These are phyloP conservation scores for Fusarium cicatricum DNA, from an alignment of 2,329 filamentous ascomycete species.

Conservation along the genomic window DNA sequence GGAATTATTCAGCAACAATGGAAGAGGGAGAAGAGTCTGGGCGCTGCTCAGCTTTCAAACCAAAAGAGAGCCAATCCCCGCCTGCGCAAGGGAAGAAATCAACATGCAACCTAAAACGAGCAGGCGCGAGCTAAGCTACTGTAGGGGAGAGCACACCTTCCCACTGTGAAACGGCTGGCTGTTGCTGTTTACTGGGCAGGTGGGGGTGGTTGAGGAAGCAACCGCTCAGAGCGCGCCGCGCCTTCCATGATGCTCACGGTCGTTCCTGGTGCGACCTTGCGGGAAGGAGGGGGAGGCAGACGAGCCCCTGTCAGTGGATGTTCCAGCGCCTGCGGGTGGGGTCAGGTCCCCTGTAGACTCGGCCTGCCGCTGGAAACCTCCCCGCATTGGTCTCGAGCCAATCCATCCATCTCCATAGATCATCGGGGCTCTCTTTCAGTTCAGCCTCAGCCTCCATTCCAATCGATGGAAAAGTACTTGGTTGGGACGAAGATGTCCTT, in stretches of 20 bases:
- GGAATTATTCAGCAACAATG: conserved; percentile 17
- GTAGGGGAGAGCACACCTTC: conserved; percentile 15
- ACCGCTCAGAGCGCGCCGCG: conserved; percentile 21
- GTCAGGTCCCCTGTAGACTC: not conserved
- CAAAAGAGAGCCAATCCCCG: conserved; percentile 29
- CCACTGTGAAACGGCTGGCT: conserved; percentile 22
- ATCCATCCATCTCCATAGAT: not conserved
- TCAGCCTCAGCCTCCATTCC: conserved; percentile 14
- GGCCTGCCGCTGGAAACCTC: conserved; percentile 14
- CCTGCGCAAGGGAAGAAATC: conserved; percentile 28
- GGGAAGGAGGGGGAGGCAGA: conserved; percentile 12
- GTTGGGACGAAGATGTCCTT: not conserved
- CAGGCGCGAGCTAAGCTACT: conserved; percentile 19
- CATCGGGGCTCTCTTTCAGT: conserved; percentile 11
- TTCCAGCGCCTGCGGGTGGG: not conserved
- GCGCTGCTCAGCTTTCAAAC: conserved; percentile 11
- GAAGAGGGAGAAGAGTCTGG: conserved; percentile 14
- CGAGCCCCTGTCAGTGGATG: conserved; percentile 11
- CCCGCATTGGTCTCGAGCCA: conserved; percentile 19
- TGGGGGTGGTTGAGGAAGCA: conserved; percentile 41
- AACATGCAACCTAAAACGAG: conserved; percentile 30
- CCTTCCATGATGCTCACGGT: conserved; percentile 25
- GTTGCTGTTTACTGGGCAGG: conserved; percentile 36
- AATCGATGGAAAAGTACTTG: not conserved
- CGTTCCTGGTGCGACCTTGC: conserved; percentile 36